Conservation (phyloP, 73 alveolate species). For the Paramecium primaurelia region DNA sequence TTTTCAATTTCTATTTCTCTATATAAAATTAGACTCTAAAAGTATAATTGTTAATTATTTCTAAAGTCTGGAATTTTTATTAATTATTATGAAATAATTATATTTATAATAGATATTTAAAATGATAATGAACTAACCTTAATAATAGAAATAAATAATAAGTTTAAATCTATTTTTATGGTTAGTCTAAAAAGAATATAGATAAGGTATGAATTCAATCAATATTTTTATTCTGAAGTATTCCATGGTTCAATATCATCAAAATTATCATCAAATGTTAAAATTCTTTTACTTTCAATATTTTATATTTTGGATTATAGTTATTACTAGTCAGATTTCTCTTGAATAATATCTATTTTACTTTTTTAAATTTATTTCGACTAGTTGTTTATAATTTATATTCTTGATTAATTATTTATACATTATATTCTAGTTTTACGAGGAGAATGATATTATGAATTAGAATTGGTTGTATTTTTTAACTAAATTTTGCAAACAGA, state of each 20-base stretch:
- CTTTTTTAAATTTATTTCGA: neutral
- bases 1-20: too few species aligned
- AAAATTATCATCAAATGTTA: neutral
- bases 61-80: too few species aligned
- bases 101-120: too few species aligned
- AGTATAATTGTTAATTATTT: too few species aligned
- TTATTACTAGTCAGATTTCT: neutral
- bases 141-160: neutral
- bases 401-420: neutral
- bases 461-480: neutral
- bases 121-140: neutral
- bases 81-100: neutral
- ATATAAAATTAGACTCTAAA: too few species aligned
- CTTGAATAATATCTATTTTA: neutral
- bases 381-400: neutral
- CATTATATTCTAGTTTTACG: neutral
- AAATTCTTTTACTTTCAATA: neutral
- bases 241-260: slow-evolving; percentile 16
- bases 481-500: neutral
- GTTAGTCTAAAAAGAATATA: neutral
- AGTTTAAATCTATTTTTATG: neutral
- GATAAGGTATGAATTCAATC: neutral
- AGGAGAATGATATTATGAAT: neutral
- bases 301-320: neutral
- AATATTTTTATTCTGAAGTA: neutral